phyloP scores from a whole-genome alignment of 1,284 basidiomycete species.

The Schizophyllum commune region DNA sequence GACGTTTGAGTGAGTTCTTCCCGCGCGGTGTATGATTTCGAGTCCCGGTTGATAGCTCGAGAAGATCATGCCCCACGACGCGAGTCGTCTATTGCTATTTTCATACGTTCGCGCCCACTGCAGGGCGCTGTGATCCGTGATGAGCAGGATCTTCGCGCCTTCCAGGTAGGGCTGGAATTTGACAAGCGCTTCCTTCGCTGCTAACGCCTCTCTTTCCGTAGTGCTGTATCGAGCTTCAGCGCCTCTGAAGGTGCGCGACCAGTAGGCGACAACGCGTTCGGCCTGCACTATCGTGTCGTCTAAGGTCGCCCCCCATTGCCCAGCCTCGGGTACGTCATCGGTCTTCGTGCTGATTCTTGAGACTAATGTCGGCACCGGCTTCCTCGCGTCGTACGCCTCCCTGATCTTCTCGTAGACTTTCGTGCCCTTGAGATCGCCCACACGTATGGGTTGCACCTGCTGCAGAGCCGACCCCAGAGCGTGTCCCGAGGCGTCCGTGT shows the following conservation, averaged over 20 bases:
- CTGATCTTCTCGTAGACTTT: slow-evolving; percentile 12
- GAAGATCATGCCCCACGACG: not conserved
- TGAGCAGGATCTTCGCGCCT: not conserved
- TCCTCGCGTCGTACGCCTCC: not conserved
- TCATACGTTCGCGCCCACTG: slow-evolving; percentile 1
- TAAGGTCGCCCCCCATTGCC: slow-evolving; percentile 6
- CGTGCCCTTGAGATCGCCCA: slow-evolving; percentile 9
- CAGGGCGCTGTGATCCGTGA: slow-evolving; percentile 1
- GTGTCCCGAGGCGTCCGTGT: slow-evolving; percentile 31
- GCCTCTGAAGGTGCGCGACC: slow-evolving; percentile 16
- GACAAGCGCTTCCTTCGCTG: not conserved
- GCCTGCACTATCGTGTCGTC: slow-evolving; percentile 21
- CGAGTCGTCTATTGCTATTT: not conserved
- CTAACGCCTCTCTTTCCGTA: not conserved
- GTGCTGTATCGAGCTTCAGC: slow-evolving; percentile 3
- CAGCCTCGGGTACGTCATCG: not conserved
- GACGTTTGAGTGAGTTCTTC: slow-evolving; percentile 22
- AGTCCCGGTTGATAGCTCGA: not conserved
- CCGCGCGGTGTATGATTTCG: not conserved
- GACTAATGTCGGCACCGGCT: not conserved
- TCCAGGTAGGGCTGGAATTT: slow-evolving; percentile 1
- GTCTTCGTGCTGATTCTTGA: not conserved
- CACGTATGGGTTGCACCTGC: slow-evolving; percentile 11
- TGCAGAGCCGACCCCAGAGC: slow-evolving; percentile 17
- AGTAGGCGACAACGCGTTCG: slow-evolving; percentile 24